Base-by-base conservation (phyloP, 2,329 filamentous ascomycete genomes). In the Botrytis tulipae region DNA sequence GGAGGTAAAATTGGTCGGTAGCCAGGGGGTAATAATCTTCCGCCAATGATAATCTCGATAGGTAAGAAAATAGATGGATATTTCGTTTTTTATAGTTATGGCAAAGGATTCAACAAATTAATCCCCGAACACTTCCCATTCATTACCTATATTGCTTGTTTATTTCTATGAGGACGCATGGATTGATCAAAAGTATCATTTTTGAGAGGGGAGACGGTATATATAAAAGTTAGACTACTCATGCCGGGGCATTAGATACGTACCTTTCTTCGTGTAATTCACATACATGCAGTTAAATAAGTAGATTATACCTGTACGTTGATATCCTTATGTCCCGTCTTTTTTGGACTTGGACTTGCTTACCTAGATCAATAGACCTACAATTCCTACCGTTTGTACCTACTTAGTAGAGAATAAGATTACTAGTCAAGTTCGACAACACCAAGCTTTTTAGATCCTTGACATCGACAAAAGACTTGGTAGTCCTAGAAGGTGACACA, bases 1-100 rank as follows among this genome's bases (percentile, higher is more conserved):
- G 71, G 65, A 70, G 71, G 65, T 29, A 35, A 51, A 70, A 48
- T 60, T 68, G 29, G 29, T 46, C 70, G 70, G 70, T 67, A 57
- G 66, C 14, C 62, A 72, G 61, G 62, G 71, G 51, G 44, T 42
- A 20, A 73, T 68, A 73, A 70, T 73, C 65, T 73, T 73, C 71
- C 71, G 71, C 71, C 71, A 73, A 73, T 73, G 48, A 70, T 42
- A 18, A 48, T 16, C 35, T 9, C 37, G 18, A 37, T 12, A 37
- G 25, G 57, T 20, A 25, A 10, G 48, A 42, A 42, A 63, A 63
- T 63, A 63, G 61, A 63, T 63, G 61, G 61, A 63, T 63, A 63
- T 42, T 10, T 20, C n/a, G 61, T 20, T 63, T 62, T n/a, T 18
- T 62, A 62, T 40, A n/a, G n/a, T 48, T 51, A 20, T 63, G 46